Conservation (phyloP, 108 stramenopile species). For the Nitzschia sp. region DNA sequence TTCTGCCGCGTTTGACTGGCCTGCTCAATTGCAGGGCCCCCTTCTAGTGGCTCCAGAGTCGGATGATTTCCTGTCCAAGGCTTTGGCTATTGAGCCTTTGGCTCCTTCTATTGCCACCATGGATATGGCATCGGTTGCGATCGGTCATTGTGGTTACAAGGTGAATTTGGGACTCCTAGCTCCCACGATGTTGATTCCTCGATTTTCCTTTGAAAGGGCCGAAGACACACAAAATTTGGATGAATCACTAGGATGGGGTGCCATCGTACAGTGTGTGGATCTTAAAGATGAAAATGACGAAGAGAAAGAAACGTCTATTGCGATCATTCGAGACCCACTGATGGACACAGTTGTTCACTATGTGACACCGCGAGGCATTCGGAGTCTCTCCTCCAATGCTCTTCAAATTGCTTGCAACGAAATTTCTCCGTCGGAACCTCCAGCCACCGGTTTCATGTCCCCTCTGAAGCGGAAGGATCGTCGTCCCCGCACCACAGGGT, state of each 20-base stretch:
- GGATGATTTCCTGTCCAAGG: conserved; percentile 22
- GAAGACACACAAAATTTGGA: conserved; percentile 55
- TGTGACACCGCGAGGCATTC: conserved; percentile 45
- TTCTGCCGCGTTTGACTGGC: conserved; percentile 35
- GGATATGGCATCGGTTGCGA: conserved; percentile 62
- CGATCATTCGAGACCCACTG: conserved; percentile 62
- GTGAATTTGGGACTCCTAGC: conserved; percentile 65
- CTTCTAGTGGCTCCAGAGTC: conserved; percentile 29
- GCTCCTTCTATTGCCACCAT: conserved; percentile 16
- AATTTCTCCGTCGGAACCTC: conserved; percentile 9
- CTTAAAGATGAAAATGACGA: conserved; percentile 28
- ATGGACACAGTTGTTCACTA: conserved; percentile 65
- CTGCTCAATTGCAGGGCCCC: conserved; percentile 53
- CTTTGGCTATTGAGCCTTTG: conserved; percentile 47
- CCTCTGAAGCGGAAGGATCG: conserved; percentile 17
- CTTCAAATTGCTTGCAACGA: conserved; percentile 39
- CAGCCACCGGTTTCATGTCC: conserved; percentile 20
- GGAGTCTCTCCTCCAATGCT: conserved; percentile 61
- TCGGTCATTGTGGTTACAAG: conserved; percentile 33
- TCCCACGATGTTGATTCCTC: conserved; percentile 55
- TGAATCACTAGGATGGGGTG: conserved; percentile 45
- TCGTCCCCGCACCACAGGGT: conserved; percentile 50
- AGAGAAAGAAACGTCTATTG: conserved; percentile 20
- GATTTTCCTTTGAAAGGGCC: conserved; percentile 61
- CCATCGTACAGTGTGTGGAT: conserved; percentile 51